Evolutionary conservation across 129 eudicot genomes (phyloP).

Genomic region (Chrysanthemum lavandulifolium): DNA sequence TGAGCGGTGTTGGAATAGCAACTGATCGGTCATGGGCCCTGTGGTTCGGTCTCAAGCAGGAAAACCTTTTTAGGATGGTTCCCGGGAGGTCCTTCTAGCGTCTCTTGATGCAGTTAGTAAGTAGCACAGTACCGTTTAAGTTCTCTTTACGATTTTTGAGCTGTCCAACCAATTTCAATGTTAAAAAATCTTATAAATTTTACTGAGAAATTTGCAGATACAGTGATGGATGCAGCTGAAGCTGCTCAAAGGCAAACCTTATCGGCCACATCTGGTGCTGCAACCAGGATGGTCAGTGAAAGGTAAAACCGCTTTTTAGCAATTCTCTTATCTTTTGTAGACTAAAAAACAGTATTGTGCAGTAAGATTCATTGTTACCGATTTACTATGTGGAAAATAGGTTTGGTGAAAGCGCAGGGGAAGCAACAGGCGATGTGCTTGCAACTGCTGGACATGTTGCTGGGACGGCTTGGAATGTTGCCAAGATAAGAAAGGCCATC

Average conservation of each 20-base stretch:
- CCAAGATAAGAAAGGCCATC: conserved; percentile 71
- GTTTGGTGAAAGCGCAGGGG: conserved; percentile 93
- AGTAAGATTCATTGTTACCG: not conserved
- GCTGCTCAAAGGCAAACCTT: conserved; percentile 82
- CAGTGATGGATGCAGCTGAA: conserved; percentile 80
- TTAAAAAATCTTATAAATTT: not conserved
- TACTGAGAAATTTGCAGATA: conserved; percentile 38
- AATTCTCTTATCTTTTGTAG: not conserved
- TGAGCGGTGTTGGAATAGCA: conserved; percentile 69
- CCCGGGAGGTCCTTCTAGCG: conserved; percentile 95
- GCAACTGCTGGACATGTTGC: conserved; percentile 90
- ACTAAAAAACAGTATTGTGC: not conserved
- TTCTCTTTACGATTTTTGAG: not conserved
- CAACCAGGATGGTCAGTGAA: conserved; percentile 59
- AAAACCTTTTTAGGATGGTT: conserved; percentile 65
- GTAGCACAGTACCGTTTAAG: conserved; percentile 12
- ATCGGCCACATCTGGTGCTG: conserved; percentile 78
- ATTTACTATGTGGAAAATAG: conserved; percentile 26
- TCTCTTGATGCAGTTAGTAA: conserved; percentile 94
- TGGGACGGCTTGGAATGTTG: conserved; percentile 86
- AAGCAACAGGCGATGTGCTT: conserved; percentile 75
- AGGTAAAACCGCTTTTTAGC: conserved; percentile 32
- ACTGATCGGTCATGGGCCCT: conserved; percentile 73
- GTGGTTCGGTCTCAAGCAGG: conserved; percentile 75
- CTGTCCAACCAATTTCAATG: too few relatives aligned